Evolutionary conservation across 768 basidiomycete species (phyloP).

Genomic region (Piloderma croceum): DNA sequence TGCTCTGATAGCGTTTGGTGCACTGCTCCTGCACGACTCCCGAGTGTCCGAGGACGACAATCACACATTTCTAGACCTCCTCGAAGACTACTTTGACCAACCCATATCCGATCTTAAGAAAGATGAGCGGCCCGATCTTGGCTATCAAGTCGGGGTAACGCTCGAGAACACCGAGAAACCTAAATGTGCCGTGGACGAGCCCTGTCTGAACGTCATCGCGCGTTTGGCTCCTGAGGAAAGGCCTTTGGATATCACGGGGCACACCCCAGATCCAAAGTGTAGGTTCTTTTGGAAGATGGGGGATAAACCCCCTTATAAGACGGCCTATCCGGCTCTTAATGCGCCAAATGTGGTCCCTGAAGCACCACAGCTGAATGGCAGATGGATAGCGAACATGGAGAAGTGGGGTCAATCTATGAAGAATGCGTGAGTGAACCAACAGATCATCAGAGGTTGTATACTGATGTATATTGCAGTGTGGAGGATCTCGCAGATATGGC

Average conservation of each 20-base stretch:
- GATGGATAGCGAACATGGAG: slow-evolving; percentile 73
- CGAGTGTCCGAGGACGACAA: slow-evolving; percentile 83
- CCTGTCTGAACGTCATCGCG: slow-evolving; percentile 77
- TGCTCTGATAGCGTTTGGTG: slow-evolving; percentile 79
- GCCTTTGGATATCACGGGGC: slow-evolving; percentile 76
- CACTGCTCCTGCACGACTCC: slow-evolving; percentile 79
- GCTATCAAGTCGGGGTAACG: slow-evolving; percentile 91
- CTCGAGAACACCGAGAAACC: slow-evolving; percentile 96
- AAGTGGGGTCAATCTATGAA: slow-evolving; percentile 90
- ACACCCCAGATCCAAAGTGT: slow-evolving; percentile 89
- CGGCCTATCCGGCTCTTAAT: slow-evolving; percentile 70
- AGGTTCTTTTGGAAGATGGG: slow-evolving; percentile 90
- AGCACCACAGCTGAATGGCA: slow-evolving; percentile 46
- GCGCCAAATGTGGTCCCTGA: slow-evolving; percentile 79
- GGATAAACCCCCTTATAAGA: slow-evolving; percentile 68
- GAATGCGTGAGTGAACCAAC: slow-evolving; percentile 53
- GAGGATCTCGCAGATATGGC: slow-evolving; percentile 85
- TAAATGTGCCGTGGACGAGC: slow-evolving; percentile 76
- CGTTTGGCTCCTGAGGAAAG: slow-evolving; percentile 71
- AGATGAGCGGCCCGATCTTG: slow-evolving; percentile 80
- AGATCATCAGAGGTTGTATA: background rate
- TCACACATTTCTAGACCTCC: slow-evolving; percentile 72
- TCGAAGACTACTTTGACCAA: slow-evolving; percentile 92
- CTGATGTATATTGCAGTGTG: slow-evolving; percentile 46
- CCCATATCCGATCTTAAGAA: slow-evolving; percentile 51